Percentiles rank a stretch among this genome's conserved stretches.
These are phyloP conservation scores for Phytophthora citricola DNA, from an alignment of 352 stramenopile species.

Conservation along the genomic window DNA sequence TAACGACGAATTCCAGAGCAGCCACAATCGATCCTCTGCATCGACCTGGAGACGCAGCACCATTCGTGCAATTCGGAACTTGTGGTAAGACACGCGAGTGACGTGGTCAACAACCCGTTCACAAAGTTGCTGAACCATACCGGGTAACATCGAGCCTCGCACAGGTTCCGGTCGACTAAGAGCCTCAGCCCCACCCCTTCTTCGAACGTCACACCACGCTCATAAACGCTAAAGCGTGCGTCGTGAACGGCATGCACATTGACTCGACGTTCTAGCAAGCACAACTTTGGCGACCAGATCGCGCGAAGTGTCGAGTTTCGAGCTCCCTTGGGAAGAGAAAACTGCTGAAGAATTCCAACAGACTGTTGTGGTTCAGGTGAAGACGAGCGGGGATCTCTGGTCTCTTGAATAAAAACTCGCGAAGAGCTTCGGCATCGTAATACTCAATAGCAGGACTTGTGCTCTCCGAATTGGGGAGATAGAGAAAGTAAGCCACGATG, in stretches of 20 bases:
- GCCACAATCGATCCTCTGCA: conserved; percentile 92
- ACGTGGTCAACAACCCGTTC: conserved; percentile 94
- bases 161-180: conserved; percentile 89
- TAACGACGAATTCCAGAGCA: conserved; percentile 95
- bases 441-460: conserved; percentile 91
- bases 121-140: conserved; percentile 92
- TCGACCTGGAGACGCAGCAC: conserved; percentile 97
- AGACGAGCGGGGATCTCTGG: conserved; percentile 68
- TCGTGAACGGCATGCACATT: conserved; percentile 93
- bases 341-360: conserved; percentile 95
- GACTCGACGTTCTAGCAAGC: conserved; percentile 91
- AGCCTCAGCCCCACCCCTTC: conserved; percentile 79
- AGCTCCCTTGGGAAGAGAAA: conserved; percentile 93
- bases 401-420: conserved; percentile 94
- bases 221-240: conserved; percentile 92
- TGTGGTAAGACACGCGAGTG: conserved; percentile 91
- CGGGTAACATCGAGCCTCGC: conserved; percentile 89
- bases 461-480: conserved; percentile 34
- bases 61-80: conserved; percentile 93
- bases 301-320: conserved; percentile 91
- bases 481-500: conserved; percentile 94
- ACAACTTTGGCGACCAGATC: conserved; percentile 96
- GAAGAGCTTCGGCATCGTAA: conserved; percentile 85
- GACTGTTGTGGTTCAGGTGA: conserved; percentile 34
- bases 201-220: conserved; percentile 95